These are phyloP conservation scores for Zymoseptoria brevis DNA, from an alignment of 2,329 filamentous ascomycete genomes.

Conservation along the genomic window DNA sequence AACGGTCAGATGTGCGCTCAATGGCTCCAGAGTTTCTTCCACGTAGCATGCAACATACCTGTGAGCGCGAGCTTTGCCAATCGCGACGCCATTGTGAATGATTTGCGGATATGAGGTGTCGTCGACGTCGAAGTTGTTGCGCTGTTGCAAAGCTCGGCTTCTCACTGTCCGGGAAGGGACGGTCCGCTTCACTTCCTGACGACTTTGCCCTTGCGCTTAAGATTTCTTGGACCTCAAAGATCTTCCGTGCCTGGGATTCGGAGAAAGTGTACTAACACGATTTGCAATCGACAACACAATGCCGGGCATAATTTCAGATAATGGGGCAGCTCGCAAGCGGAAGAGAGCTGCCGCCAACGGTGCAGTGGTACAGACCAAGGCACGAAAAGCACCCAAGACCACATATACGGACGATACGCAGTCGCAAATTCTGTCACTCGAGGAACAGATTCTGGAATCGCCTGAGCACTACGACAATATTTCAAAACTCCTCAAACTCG, in stretches of 20 bases:
- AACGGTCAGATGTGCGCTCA: slow-evolving; percentile 24
- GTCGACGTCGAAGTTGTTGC: slow-evolving; percentile 4
- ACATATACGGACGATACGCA: slow-evolving; percentile 35
- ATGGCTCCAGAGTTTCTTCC: slow-evolving; percentile 2
- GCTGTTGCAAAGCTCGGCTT: not conserved
- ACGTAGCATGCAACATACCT: slow-evolving; percentile 54
- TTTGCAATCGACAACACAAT: slow-evolving; percentile 20
- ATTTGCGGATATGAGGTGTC: slow-evolving; percentile 15
- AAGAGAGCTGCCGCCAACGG: slow-evolving; percentile 31
- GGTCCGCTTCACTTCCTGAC: not conserved
- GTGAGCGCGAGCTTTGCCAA: slow-evolving; percentile 81
- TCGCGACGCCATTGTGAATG: slow-evolving; percentile 85
- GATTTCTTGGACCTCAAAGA: not conserved
- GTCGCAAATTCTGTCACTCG: slow-evolving; percentile 63
- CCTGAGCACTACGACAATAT: slow-evolving; percentile 92
- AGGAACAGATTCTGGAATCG: slow-evolving; percentile 74
- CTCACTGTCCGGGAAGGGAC: not conserved
- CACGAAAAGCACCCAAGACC: slow-evolving; percentile 32
- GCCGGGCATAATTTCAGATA: slow-evolving; percentile 26
- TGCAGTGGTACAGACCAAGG: slow-evolving; percentile 20
- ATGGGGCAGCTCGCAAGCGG: slow-evolving; percentile 34
- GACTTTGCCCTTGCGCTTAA: not conserved
- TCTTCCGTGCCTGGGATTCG: not conserved
- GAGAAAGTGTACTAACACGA: not conserved
- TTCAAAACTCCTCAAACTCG: slow-evolving; percentile 54